Base-by-base conservation (phyloP, 371 early-diverging fungal species). In the Apophysomyces variabilis region DNA sequence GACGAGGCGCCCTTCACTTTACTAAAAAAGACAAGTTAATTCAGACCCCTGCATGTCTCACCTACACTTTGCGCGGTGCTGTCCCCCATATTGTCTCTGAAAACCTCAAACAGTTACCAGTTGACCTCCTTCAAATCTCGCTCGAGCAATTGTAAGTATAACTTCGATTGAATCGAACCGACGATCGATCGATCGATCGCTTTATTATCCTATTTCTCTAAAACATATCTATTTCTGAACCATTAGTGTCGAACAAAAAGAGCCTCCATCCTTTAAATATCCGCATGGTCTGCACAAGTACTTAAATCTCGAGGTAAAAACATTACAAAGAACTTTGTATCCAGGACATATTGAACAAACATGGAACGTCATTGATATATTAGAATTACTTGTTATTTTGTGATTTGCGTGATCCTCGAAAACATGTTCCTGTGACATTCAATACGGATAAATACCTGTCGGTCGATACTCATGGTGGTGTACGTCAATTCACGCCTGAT, bases 21-120 rank as follows among this genome's bases (percentile, higher is more conserved):
- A 67, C 68, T 0, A 68, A 68, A 26, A 77, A 76, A 62, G 71
- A 73, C 61, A 79, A 76, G 35, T 65, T 65, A 9, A 68, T 84
- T 3, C 74, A 89, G 64, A 93, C 93, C 14, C 93, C 93, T 38
- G 83, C 83, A 12, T 92, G 87, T 73, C 66, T 93, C 60, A 83
- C 87, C 58, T 89, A 90, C 71, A 90, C 91, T 7, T 69, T 85
- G 47, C 86, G 87, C 38, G 93, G 92, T 7, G 80, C 91, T 6
- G 89, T 90, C 12, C 92, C 92, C 38, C 93, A 93, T 65, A 74
- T 92, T 67, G 80, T 90, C 21, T 85, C 88, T 3, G 92, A 93
- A 46, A 88, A 83, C 43, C 60, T 87, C 44, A 71, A 79, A 18
- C 62, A 64, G 11, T 75, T 87, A 21, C 82, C 81, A 12, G 71